Conservation (phyloP, 1,139 yeast species). For the Torulaspora globosa region DNA sequence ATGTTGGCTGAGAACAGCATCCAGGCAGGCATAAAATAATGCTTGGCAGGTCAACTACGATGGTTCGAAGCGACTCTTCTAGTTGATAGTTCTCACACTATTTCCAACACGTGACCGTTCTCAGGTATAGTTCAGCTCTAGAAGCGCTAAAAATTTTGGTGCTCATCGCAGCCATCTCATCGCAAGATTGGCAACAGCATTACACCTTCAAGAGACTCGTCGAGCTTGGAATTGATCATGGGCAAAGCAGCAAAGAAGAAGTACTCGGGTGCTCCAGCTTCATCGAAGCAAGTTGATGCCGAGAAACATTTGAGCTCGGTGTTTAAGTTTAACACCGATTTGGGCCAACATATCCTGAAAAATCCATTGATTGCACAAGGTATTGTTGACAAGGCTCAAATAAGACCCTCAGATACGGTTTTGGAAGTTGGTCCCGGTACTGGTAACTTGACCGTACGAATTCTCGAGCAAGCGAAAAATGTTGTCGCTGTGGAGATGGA, state of each 20-base stretch:
- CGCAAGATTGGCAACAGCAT: background rate
- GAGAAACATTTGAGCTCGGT: conserved; percentile 75
- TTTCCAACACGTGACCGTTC: conserved; percentile 2
- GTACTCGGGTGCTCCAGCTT: conserved; percentile 35
- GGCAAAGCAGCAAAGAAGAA: conserved; percentile 39
- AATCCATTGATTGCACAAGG: conserved; percentile 97
- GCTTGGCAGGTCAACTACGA: background rate
- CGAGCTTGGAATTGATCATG: conserved; percentile 18
- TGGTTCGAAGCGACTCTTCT: background rate
- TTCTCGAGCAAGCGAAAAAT: conserved; percentile 77
- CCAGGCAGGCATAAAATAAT: background rate
- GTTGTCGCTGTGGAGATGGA: conserved; percentile 98
- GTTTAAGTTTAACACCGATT: conserved; percentile 90
- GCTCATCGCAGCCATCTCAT: conserved; percentile 17
- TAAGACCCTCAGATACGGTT: conserved; percentile 87
- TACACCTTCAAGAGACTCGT: background rate
- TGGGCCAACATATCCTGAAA: conserved; percentile 95
- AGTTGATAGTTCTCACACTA: background rate
- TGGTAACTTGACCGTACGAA: conserved; percentile 92
- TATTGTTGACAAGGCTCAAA: conserved; percentile 91
- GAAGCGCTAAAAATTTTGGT: conserved; percentile 7
- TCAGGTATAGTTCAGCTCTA: background rate
- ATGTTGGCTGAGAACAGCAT: no score
- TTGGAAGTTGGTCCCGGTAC: conserved; percentile 99
- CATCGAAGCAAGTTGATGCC: conserved; percentile 52